Conservation (phyloP, 2,329 filamentous ascomycete species). For the Aurifilum marmelostoma region DNA sequence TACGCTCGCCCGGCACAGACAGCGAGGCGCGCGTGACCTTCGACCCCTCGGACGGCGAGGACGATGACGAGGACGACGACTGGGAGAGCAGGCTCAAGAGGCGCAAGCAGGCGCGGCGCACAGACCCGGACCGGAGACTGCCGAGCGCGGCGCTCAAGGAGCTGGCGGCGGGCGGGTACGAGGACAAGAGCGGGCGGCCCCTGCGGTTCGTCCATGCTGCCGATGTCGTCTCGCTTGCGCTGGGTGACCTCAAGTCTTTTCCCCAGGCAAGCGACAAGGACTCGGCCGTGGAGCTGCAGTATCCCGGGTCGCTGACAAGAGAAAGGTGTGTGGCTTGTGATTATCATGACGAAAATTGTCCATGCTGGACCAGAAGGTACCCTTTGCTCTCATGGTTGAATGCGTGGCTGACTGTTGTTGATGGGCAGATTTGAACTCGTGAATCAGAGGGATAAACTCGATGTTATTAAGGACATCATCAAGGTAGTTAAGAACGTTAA, state of each 20-base stretch:
- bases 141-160: conserved; percentile 42
- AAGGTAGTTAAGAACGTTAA: conserved; percentile 70
- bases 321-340: conserved; percentile 40
- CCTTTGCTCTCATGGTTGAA: too few relatives aligned
- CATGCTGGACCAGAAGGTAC: background rate
- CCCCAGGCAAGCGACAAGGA: conserved; percentile 53
- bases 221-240: conserved; percentile 55
- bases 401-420: conserved; percentile 23
- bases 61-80: conserved; percentile 56
- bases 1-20: conserved; percentile 50
- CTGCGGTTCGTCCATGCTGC: conserved; percentile 61
- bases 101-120: conserved; percentile 42
- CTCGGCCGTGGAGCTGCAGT: conserved; percentile 73
- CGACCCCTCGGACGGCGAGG: conserved; percentile 54
- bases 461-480: conserved; percentile 74
- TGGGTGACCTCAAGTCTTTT: conserved; percentile 55
- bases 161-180: conserved; percentile 21
- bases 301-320: conserved; percentile 64
- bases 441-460: conserved; percentile 76
- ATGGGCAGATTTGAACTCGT: conserved; percentile 69
- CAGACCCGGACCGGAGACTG: conserved; percentile 53
- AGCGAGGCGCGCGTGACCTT: conserved; percentile 47
- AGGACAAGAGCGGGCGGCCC: conserved; percentile 46
- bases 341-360: too few relatives aligned
- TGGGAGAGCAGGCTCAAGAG: conserved; percentile 55